These are phyloP conservation scores for Colletotrichum euphorbiae DNA, from an alignment of 2,329 filamentous ascomycete genomes.

Conservation along the genomic window DNA sequence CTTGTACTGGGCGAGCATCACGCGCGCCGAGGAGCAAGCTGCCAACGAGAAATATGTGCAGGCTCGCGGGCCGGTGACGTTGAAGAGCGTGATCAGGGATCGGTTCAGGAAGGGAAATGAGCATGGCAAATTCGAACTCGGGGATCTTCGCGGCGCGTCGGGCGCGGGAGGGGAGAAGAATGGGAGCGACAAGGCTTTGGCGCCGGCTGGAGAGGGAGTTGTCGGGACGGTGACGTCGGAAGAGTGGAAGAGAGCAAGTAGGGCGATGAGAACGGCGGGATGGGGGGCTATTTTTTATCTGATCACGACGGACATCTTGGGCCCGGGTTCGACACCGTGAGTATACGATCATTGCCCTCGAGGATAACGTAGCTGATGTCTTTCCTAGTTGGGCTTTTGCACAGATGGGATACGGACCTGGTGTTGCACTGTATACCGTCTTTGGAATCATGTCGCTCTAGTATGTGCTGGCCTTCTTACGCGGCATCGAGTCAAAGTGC, in stretches of 20 bases:
- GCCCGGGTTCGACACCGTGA: slow-evolving; percentile 54
- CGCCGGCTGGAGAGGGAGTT: background rate
- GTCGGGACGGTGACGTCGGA: slow-evolving; percentile 43
- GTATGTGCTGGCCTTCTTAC: background rate
- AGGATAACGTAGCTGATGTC: background rate
- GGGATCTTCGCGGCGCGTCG: background rate
- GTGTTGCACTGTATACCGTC: slow-evolving; percentile 58
- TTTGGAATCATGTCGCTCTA: slow-evolving; percentile 51
- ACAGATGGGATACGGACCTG: slow-evolving; percentile 56
- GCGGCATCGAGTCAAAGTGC: background rate
- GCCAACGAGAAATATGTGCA: slow-evolving; percentile 32
- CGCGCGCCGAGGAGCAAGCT: slow-evolving; percentile 42
- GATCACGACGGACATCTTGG: slow-evolving; percentile 61
- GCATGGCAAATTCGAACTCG: slow-evolving; percentile 24
- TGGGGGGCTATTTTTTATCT: slow-evolving; percentile 61
- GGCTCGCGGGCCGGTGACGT: slow-evolving; percentile 35
- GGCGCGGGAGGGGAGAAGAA: background rate
- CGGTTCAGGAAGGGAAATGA: slow-evolving; percentile 40
- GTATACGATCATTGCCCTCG: slow-evolving; percentile 14
- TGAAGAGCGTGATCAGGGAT: slow-evolving; percentile 37
- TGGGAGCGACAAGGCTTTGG: slow-evolving; percentile 13
- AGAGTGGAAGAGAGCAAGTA: slow-evolving; percentile 60
- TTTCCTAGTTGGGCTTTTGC: slow-evolving; percentile 40
- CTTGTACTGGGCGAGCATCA: slow-evolving; percentile 44
- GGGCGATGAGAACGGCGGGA: slow-evolving; percentile 58